Evolutionary conservation across 2,329 filamentous ascomycete species (phyloP), one percentile per base, ranked within the genome.

Genomic region (Paracorniculantispora psalliotae): DNA sequence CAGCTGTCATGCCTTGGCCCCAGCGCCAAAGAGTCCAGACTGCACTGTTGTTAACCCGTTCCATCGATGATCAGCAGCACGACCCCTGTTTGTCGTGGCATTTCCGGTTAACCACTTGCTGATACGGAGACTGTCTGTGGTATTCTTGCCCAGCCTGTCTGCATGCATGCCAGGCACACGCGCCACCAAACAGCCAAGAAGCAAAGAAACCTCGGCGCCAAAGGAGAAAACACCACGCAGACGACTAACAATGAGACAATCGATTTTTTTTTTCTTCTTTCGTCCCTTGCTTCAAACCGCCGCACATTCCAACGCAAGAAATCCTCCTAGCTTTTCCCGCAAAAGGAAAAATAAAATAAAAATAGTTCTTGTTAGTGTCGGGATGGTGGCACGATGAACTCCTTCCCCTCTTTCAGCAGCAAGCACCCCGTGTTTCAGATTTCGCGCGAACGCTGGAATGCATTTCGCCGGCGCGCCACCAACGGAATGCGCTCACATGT

Each of bases 341-440:
- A 28, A 49, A 47, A 28, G 26, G 41, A 46, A 30, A 23, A 15
- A 57, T 12, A 26, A 8, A 33, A n/a, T 25, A 35, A 7, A 26
- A 19, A 10, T 10, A 21, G 7, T n/a, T n/a, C n/a, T n/a, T n/a
- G n/a, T n/a, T n/a, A 47, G 4, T 46, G 43, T 10, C 19, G 13
- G 43, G 4, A 46, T 48, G 53, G 28, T 30, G 44, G 33, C 35
- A 28, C 35, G 33, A 48, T 48, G 43, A 56, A 48, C 53, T 44
- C 53, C 53, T 49, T n/a, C 19, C 28, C 19, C 1, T n/a, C n/a
- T n/a, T n/a, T n/a, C n/a, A n/a, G n/a, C n/a, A n/a, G n/a, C n/a
- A n/a, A n/a, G n/a, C n/a, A n/a, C 53, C 33, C 54, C 54, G 54
- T 57, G 54, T 57, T 57, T 57, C 54, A 57, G 44, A 57, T 41